A percentile compares a stretch with the other conserved stretches of the same genome.
Evolutionary conservation across 805 yeast species (phyloP).

Genomic region (Sporopachydermia quercuum): DNA sequence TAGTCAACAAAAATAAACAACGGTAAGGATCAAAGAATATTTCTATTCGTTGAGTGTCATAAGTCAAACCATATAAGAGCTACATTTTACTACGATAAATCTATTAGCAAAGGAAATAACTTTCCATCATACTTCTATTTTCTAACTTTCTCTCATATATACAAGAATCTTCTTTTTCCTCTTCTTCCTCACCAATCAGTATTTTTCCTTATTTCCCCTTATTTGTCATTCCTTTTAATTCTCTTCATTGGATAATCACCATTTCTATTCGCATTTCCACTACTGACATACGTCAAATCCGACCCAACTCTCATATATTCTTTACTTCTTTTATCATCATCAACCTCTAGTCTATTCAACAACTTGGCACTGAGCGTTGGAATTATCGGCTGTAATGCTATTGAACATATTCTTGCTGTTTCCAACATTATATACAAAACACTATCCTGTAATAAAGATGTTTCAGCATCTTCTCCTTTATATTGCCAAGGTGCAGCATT

Average conservation of each 20-base stretch:
- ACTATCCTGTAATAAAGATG: slow-evolving; percentile 27
- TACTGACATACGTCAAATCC: slow-evolving; percentile 42
- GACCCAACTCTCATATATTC: slow-evolving; percentile 36
- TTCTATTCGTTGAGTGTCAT: no score
- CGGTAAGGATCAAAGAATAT: not conserved
- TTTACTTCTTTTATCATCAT: slow-evolving; percentile 21
- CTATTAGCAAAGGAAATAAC: no score
- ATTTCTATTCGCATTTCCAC: slow-evolving; percentile 34
- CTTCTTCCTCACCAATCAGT: no score
- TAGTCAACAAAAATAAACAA: not conserved
- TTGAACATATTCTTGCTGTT: slow-evolving; percentile 47
- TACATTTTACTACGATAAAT: no score
- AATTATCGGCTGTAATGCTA: slow-evolving; percentile 56
- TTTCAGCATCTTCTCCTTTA: slow-evolving; percentile 15
- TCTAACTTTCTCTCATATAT: not conserved
- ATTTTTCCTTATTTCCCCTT: not conserved
- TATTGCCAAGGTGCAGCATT: slow-evolving; percentile 62
- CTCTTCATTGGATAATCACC: slow-evolving; percentile 33
- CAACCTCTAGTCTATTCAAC: slow-evolving; percentile 50
- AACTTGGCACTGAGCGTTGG: slow-evolving; percentile 46
- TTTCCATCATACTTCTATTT: no score
- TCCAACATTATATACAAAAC: slow-evolving; percentile 58
- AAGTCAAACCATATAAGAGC: no score
- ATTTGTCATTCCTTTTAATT: not conserved
- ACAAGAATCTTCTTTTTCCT: not conserved